Conservation (phyloP, 306 rosid species). For the Quercus variabilis region DNA sequence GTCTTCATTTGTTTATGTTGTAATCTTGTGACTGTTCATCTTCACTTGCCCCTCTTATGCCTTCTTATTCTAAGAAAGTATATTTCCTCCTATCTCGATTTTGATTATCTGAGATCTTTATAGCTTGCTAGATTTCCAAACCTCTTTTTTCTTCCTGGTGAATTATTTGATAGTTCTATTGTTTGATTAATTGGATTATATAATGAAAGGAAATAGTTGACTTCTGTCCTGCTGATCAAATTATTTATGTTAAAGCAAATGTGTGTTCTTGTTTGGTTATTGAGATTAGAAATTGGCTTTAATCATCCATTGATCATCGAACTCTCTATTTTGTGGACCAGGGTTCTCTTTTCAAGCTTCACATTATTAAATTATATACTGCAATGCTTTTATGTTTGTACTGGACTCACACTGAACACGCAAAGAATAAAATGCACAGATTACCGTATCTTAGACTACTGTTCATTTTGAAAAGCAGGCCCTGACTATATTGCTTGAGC, state of each 20-base stretch:
- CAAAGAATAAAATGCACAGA: no score
- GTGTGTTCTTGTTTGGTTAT: not conserved
- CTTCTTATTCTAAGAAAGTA: not conserved
- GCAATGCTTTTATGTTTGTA: no score
- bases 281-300: not conserved
- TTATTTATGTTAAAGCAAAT: not conserved
- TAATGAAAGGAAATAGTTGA: no score
- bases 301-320: not conserved
- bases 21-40: constrained; percentile 2
- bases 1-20: constrained; percentile 11
- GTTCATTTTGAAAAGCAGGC: no score
- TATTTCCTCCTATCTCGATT: not conserved
- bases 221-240: not conserved
- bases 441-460: no score
- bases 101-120: not conserved
- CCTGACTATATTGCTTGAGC: no score
- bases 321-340: not conserved
- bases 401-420: no score
- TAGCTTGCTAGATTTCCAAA: not conserved
- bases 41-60: not conserved
- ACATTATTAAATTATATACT: no score
- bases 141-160: not conserved
- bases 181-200: no score
- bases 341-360: no score
- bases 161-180: not conserved